A percentile compares a stretch with the other conserved stretches of the same genome.
These are phyloP conservation scores for Crithidia fasciculata DNA, from an alignment of 208 protist genomes.

Conservation along the genomic window DNA sequence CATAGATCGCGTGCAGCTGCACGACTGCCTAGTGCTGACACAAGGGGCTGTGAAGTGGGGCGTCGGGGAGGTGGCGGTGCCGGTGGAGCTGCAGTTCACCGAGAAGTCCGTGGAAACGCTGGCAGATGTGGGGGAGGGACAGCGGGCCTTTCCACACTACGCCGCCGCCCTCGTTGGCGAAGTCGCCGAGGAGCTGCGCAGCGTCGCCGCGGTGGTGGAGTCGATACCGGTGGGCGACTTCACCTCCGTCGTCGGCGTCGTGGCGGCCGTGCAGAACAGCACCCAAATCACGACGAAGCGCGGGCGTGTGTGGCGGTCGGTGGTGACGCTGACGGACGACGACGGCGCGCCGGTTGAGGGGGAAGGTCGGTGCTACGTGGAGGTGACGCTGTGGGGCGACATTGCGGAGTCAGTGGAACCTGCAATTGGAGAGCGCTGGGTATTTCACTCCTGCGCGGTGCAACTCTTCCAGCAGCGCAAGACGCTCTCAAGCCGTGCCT, in stretches of 20 bases:
- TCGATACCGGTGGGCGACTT: slow-evolving; percentile 43
- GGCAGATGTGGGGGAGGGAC: neutral
- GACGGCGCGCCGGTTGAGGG: neutral
- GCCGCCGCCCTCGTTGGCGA: slow-evolving; percentile 46
- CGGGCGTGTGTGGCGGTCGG: slow-evolving; percentile 56
- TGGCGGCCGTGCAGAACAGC: slow-evolving; percentile 29
- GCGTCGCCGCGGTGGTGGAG: slow-evolving; percentile 42
- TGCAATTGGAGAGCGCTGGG: slow-evolving; percentile 55
- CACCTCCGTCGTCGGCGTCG: slow-evolving; percentile 53
- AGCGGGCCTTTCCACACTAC: slow-evolving; percentile 35
- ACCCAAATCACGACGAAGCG: slow-evolving; percentile 57
- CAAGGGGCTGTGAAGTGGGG: slow-evolving; percentile 42
- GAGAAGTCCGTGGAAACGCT: slow-evolving; percentile 41
- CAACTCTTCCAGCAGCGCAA: slow-evolving; percentile 63
- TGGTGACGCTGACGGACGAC: slow-evolving; percentile 48
- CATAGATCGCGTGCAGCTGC: slow-evolving; percentile 32
- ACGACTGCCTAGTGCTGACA: slow-evolving; percentile 34
- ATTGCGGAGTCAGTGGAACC: slow-evolving; percentile 36
- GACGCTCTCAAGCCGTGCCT: slow-evolving; percentile 43
- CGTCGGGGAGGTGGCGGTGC: slow-evolving; percentile 32
- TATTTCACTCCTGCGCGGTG: slow-evolving; percentile 55
- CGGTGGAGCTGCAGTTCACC: slow-evolving; percentile 48
- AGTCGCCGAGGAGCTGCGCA: slow-evolving; percentile 19
- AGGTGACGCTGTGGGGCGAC: slow-evolving; percentile 81
- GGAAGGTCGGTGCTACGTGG: slow-evolving; percentile 17